Percentiles rank a stretch among this genome's conserved stretches.
Conservation (phyloP, 805 yeast genomes). For the Metschnikowia lunata region DNA sequence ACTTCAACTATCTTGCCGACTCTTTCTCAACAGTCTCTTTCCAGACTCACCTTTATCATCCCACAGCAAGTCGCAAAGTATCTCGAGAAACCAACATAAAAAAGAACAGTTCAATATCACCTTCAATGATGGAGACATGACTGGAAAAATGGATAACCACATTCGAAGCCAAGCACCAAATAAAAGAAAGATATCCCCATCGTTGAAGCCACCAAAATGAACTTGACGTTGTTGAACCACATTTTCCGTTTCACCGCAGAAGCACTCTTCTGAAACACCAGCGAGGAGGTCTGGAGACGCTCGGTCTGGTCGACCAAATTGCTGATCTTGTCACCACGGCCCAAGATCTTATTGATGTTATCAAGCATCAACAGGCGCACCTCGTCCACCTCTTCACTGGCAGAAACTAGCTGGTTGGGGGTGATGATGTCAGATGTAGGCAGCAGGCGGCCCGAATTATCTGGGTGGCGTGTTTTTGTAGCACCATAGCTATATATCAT, state of each 20-base stretch:
- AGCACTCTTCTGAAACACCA: slow-evolving; percentile 67
- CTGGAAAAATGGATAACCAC: slow-evolving; percentile 50
- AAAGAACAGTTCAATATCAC: background rate
- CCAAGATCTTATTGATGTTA: slow-evolving; percentile 65
- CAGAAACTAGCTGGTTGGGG: slow-evolving; percentile 36
- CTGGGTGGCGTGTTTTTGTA: slow-evolving; percentile 4
- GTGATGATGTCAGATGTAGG: slow-evolving; percentile 22
- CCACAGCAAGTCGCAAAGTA: background rate
- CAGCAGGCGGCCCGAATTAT: slow-evolving; percentile 15
- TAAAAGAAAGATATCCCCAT: slow-evolving; percentile 33
- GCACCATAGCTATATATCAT: slow-evolving; percentile 34
- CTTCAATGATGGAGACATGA: slow-evolving; percentile 28
- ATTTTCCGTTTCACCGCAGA: slow-evolving; percentile 56
- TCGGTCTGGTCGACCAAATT: slow-evolving; percentile 76
- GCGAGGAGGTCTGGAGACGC: slow-evolving; percentile 60
- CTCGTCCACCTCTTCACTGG: slow-evolving; percentile 56
- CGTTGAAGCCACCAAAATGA: slow-evolving; percentile 26
- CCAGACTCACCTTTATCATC: no score
- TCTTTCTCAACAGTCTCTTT: no score
- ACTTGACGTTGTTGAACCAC: slow-evolving; percentile 63
- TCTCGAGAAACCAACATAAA: background rate
- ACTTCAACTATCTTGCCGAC: no score
- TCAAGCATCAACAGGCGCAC: slow-evolving; percentile 67
- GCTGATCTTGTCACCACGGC: slow-evolving; percentile 74
- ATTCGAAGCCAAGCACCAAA: slow-evolving; percentile 45